phyloP scores from a whole-genome alignment of 2,329 filamentous ascomycete genomes.

The Botrytis galanthina region DNA sequence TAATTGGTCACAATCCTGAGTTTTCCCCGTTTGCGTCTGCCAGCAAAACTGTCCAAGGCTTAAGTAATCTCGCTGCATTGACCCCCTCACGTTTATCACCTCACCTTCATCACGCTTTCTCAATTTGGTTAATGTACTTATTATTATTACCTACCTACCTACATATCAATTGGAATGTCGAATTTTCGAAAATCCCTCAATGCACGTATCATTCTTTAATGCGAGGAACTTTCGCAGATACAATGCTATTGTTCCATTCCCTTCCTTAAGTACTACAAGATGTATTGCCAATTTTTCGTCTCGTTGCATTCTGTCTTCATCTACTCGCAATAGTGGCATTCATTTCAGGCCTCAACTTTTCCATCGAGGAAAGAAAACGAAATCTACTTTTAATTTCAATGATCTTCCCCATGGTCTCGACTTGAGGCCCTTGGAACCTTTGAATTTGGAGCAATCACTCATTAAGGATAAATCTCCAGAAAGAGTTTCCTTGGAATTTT shows the following conservation, averaged over 20 bases:
- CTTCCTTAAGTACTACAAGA: background rate
- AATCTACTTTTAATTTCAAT: slow-evolving; percentile 51
- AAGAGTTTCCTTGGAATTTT: background rate
- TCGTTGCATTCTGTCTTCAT: background rate
- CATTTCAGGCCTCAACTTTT: background rate
- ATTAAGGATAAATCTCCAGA: background rate
- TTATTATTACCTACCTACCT: too few species aligned
- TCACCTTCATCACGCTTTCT: background rate
- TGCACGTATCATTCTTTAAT: slow-evolving; percentile 13
- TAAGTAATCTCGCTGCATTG: background rate
- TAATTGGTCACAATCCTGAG: background rate
- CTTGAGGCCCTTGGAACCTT: slow-evolving; percentile 34
- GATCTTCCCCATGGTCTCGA: slow-evolving; percentile 47
- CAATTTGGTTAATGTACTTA: background rate
- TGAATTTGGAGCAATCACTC: slow-evolving; percentile 33
- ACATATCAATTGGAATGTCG: background rate
- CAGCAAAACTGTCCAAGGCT: background rate
- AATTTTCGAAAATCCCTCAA: background rate
- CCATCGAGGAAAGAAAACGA: slow-evolving; percentile 54
- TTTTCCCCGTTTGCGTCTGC: background rate
- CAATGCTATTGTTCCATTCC: background rate
- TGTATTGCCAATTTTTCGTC: background rate
- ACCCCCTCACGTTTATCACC: background rate
- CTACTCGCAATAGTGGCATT: background rate
- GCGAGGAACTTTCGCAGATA: slow-evolving; percentile 1